These are phyloP conservation scores for Neofusicoccum sp. DNA, from an alignment of 2,329 filamentous ascomycete species.

Conservation along the genomic window DNA sequence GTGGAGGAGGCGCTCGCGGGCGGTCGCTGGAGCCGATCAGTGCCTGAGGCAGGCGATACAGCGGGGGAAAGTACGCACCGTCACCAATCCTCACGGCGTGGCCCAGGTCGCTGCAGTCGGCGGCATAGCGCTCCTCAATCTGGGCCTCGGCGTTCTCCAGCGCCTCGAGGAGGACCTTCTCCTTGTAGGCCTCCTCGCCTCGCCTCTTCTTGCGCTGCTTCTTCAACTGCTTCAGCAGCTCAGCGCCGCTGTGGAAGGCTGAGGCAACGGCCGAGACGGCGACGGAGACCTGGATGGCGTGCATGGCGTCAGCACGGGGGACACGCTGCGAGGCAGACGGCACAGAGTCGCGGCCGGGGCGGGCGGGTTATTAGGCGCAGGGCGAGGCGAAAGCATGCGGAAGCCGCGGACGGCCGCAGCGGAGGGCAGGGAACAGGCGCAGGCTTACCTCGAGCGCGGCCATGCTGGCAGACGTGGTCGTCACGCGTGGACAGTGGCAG, in stretches of 20 bases:
- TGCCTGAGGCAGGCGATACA: conserved; percentile 7
- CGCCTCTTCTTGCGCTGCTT: conserved; percentile 30
- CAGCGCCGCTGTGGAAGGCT: conserved; percentile 43
- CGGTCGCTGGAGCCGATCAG: conserved; percentile 29
- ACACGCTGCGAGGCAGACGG: background rate
- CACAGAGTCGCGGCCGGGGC: background rate
- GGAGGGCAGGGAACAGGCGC: background rate
- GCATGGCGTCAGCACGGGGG: conserved; percentile 18
- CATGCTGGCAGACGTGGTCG: background rate
- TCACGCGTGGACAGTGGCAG: background rate
- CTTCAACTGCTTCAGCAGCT: conserved; percentile 37
- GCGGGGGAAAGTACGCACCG: conserved; percentile 27
- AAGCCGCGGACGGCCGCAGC: background rate
- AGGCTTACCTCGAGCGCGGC: conserved; percentile 12
- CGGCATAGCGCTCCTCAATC: conserved; percentile 33
- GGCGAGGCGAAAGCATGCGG: conserved; percentile 3
- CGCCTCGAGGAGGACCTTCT: conserved; percentile 39
- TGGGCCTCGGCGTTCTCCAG: conserved; percentile 37
- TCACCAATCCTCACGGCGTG: conserved; percentile 39
- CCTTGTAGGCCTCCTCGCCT: conserved; percentile 33
- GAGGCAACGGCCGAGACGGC: conserved; percentile 44
- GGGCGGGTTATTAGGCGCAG: background rate
- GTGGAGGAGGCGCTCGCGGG: conserved; percentile 37
- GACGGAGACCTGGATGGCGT: conserved; percentile 33
- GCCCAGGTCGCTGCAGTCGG: conserved; percentile 36